These are phyloP conservation scores for Stagonosporopsis rhizophila DNA, from an alignment of 2,329 filamentous ascomycete species.

Conservation along the genomic window DNA sequence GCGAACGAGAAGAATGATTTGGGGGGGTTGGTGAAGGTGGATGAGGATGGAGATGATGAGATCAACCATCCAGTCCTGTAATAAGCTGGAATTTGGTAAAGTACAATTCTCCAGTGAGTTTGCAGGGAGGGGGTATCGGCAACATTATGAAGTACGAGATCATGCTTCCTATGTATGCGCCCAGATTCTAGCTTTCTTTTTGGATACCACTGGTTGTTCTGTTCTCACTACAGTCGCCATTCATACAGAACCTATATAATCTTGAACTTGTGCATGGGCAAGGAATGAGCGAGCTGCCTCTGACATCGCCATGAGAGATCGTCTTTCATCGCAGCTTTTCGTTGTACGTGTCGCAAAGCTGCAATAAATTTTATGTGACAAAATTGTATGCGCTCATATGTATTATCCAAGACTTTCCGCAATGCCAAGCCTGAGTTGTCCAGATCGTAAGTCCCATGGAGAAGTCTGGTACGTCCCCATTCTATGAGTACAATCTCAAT, in stretches of 20 bases:
- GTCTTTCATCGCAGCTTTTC: background rate
- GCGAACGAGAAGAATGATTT: background rate
- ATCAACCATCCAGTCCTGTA: constrained; percentile 6
- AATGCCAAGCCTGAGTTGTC: too few species aligned
- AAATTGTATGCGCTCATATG: background rate
- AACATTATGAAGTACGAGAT: background rate
- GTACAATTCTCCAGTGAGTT: background rate
- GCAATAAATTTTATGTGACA: background rate
- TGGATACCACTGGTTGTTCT: too few species aligned
- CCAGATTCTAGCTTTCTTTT: too few species aligned
- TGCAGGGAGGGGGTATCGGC: too few species aligned
- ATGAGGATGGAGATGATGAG: constrained; percentile 11
- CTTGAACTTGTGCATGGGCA: background rate
- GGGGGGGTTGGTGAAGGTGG: background rate
- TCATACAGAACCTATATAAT: background rate
- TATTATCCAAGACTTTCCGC: background rate
- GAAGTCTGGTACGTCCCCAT: too few species aligned
- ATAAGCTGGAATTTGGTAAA: background rate
- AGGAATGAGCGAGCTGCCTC: background rate
- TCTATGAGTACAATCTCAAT: too few species aligned
- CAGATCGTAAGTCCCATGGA: too few species aligned
- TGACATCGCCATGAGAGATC: background rate
- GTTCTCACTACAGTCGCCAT: too few species aligned
- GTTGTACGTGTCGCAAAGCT: too few species aligned
- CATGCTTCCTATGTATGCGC: too few species aligned